Percentiles rank a stretch among this genome's conserved stretches.
These are phyloP conservation scores for Trypanosoma platydactyli DNA, from an alignment of 208 protist genomes.

Conservation along the genomic window DNA sequence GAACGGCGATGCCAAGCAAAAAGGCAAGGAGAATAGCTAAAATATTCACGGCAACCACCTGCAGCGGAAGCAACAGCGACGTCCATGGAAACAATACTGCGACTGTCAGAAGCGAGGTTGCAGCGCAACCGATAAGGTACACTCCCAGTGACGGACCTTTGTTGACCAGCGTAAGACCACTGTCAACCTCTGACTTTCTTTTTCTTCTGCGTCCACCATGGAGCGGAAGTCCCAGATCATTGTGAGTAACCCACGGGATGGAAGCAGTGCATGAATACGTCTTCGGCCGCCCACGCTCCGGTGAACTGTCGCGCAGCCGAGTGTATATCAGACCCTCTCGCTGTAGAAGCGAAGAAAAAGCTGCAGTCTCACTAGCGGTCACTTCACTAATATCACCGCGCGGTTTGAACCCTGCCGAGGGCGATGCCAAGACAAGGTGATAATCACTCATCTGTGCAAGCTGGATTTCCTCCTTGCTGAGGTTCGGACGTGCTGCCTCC, in stretches of 20 bases:
- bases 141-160: constrained; percentile 37
- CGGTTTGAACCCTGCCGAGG: constrained; percentile 14
- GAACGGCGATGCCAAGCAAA: constrained; percentile 46
- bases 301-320: constrained; percentile 17
- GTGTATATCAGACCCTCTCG: background rate
- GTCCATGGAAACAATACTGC: constrained; percentile 1
- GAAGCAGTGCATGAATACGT: constrained; percentile 59
- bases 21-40: constrained; percentile 25
- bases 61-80: background rate
- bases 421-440: constrained; percentile 32
- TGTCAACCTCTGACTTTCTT: background rate
- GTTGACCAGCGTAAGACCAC: constrained; percentile 9
- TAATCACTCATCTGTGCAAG: constrained; percentile 21
- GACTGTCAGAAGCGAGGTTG: constrained; percentile 8
- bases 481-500: constrained; percentile 1
- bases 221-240: background rate
- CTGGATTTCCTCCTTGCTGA: constrained; percentile 41
- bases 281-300: constrained; percentile 44
- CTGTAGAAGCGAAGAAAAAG: no score
- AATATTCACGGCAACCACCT: constrained; percentile 18
- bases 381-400: constrained; percentile 43
- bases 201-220: background rate
- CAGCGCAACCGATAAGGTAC: constrained; percentile 24
- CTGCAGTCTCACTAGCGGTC: constrained; percentile 14
- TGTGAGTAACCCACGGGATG: constrained; percentile 31